Base-by-base conservation (phyloP, 2,329 filamentous ascomycete species). In the Hypoxylon sp. region DNA sequence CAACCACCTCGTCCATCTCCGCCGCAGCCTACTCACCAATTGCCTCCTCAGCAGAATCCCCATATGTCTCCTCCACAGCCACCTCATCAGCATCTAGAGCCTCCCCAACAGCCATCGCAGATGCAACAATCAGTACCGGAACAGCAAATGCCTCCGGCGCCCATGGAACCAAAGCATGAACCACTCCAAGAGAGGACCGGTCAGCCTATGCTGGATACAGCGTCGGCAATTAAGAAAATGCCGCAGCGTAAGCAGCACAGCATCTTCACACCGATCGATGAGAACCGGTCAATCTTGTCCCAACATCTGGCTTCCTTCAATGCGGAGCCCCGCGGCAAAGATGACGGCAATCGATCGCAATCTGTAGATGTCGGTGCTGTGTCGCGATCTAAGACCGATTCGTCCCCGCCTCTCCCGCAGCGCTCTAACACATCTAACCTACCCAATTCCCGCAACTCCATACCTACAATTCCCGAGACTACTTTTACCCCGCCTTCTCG, bases 201-300 rank as follows among this genome's bases (percentile, higher is more conserved):
- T 66, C 81, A 83, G 35, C 85, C 82, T 7, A 74, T 85, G 48
- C 77, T 86, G 58, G 87, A 87, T 72, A 88, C 83, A 5, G 84
- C 84, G 54, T 80, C 81, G 37, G 82, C 82, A 17, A 86, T 89
- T 69, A 88, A 88, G 79, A 89, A 88, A 73, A 83, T 92, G 70
- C 90, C 91, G 1, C 92, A 91, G 75, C 90, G 92, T 35, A 95
- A 95, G 79, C 91, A 91, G 22, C 91, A 95, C 78, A 98, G 95
- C 79, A 98, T 99, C 66, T 98, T 98, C 78, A 99, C 96, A 0
- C 96, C 96, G 0, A 97, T 99, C 70, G 96, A 98, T 75, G 95
- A 97, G 78, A 94, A 92, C 74, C 89, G 93, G 54, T 98, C 95
- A 1, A 91, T 98, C 65, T 82, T 98, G 48, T 94, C 93, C 11